Conservation (phyloP, 2,329 filamentous ascomycete species). For the Trichoderma afroharzianum region DNA sequence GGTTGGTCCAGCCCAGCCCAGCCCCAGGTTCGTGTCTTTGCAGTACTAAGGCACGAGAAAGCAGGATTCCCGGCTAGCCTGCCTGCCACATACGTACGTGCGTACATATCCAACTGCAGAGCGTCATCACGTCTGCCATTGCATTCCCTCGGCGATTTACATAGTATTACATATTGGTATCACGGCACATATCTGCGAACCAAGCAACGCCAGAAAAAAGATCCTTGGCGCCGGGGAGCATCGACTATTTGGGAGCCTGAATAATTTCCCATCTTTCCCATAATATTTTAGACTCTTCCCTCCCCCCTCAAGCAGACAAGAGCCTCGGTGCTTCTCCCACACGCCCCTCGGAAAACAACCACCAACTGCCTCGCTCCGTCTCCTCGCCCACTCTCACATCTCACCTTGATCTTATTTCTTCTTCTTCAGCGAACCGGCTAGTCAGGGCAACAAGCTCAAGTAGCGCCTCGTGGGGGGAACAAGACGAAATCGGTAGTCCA, state of each 20-base stretch:
- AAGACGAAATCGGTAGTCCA: not conserved
- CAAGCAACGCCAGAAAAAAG: conserved; percentile 2
- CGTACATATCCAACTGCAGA: not conserved
- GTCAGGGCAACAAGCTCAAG: conserved; percentile 11
- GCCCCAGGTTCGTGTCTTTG: not conserved
- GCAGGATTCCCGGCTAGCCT: conserved; percentile 10
- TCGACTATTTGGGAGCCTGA: conserved; percentile 4
- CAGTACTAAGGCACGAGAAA: not conserved
- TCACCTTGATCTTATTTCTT: not conserved
- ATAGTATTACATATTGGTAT: conserved; percentile 2
- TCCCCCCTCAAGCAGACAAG: not conserved
- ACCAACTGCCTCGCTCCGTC: not conserved
- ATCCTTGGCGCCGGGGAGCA: conserved; percentile 15
- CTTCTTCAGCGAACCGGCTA: conserved; percentile 8
- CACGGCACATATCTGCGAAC: conserved; percentile 5
- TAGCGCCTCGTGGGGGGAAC: conserved; percentile 4
- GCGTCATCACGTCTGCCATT: conserved; percentile 12
- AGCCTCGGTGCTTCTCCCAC: not conserved
- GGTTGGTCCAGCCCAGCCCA: not conserved
- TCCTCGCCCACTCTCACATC: not conserved
- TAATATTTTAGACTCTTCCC: conserved; percentile 15
- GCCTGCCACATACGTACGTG: not conserved
- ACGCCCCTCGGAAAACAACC: not conserved
- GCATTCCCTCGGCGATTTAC: conserved; percentile 5
- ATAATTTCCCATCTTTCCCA: conserved; percentile 16